A percentile compares a stretch with the other conserved stretches of the same genome.
Evolutionary conservation across 192 early-diverging fungal species (phyloP).

Genomic region (Dissophora ornata): DNA sequence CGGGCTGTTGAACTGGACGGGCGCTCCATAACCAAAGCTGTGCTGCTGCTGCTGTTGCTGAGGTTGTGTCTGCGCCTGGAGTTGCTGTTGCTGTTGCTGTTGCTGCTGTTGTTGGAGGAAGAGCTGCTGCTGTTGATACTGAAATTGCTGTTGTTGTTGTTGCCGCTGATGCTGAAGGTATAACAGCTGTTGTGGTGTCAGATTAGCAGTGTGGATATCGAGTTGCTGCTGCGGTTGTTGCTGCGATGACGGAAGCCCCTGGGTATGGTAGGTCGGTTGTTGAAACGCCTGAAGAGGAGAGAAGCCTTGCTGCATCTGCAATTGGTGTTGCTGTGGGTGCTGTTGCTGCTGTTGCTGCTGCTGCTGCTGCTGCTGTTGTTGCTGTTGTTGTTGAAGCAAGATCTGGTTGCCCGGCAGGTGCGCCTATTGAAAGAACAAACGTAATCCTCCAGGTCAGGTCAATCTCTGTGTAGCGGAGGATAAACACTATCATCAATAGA

Average conservation of each 20-base stretch:
- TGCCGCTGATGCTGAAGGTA: slow-evolving; percentile 35
- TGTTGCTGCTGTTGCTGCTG: slow-evolving; percentile 29
- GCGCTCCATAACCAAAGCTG: slow-evolving; percentile 13
- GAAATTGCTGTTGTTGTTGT: slow-evolving; percentile 6
- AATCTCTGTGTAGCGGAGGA: no score
- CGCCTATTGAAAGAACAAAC: no score
- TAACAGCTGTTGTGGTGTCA: slow-evolving; percentile 29
- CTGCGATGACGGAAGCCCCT: slow-evolving; percentile 14
- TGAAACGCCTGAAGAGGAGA: slow-evolving; percentile 15
- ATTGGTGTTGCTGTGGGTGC: slow-evolving; percentile 26
- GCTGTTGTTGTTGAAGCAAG: slow-evolving; percentile 33
- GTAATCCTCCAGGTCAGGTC: no score
- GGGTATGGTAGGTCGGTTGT: slow-evolving; percentile 13
- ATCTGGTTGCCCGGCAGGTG: slow-evolving; percentile 19
- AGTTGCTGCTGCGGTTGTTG: slow-evolving; percentile 16
- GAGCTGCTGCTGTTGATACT: slow-evolving; percentile 17
- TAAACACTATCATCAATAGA: no score
- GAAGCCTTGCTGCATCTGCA: slow-evolving; percentile 21
- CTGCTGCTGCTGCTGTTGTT: slow-evolving; percentile 22
- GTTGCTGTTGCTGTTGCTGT: slow-evolving; percentile 23
- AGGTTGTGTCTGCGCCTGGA: not conserved
- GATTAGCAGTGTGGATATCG: slow-evolving; percentile 13
- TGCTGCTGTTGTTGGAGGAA: no score
- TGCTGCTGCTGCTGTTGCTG: slow-evolving; percentile 25
- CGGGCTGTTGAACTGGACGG: slow-evolving; percentile 29